phyloP scores from a whole-genome alignment of 805 yeast species.

The Scheffersomyces ergatensis region DNA sequence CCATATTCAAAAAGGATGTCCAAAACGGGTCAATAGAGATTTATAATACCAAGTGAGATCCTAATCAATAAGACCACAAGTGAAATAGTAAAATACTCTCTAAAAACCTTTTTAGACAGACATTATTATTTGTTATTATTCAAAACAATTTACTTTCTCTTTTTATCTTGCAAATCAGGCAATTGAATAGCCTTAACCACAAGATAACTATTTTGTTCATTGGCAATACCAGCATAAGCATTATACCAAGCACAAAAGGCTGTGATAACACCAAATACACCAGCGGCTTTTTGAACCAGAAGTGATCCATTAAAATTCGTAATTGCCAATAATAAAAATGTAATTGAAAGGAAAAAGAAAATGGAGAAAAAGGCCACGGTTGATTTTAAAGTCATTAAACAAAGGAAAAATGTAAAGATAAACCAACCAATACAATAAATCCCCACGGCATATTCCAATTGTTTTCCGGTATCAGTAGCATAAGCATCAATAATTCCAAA shows the following conservation, averaged over 20 bases:
- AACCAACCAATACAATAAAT: conserved; percentile 42
- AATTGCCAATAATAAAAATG: conserved; percentile 41
- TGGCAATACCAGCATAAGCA: conserved; percentile 51
- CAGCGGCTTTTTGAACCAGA: conserved; percentile 37
- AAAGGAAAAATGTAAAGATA: conserved; percentile 42
- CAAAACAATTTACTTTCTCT: conserved; percentile 2
- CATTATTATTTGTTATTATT: no score
- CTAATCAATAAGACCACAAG: no score
- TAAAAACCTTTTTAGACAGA: no score
- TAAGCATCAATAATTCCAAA: conserved; percentile 39
- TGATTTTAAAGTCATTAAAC: conserved; percentile 39
- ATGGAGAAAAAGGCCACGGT: conserved; percentile 41
- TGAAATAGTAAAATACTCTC: no score
- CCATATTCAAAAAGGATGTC: not conserved
- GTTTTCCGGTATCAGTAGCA: conserved; percentile 16
- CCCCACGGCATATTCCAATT: conserved; percentile 35
- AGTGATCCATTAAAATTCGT: conserved; percentile 29
- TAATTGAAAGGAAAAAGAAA: conserved; percentile 38
- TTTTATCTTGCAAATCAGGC: conserved; percentile 17
- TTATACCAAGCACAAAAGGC: conserved; percentile 45
- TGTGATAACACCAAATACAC: conserved; percentile 41
- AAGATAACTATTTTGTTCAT: conserved; percentile 60
- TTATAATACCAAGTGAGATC: no score
- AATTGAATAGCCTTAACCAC: conserved; percentile 49
- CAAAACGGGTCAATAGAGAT: no score